Evolutionary conservation across 257 asterid genomes (phyloP), one percentile per base, ranked within the genome.

Genomic region (Schizonepeta tenuifolia): DNA sequence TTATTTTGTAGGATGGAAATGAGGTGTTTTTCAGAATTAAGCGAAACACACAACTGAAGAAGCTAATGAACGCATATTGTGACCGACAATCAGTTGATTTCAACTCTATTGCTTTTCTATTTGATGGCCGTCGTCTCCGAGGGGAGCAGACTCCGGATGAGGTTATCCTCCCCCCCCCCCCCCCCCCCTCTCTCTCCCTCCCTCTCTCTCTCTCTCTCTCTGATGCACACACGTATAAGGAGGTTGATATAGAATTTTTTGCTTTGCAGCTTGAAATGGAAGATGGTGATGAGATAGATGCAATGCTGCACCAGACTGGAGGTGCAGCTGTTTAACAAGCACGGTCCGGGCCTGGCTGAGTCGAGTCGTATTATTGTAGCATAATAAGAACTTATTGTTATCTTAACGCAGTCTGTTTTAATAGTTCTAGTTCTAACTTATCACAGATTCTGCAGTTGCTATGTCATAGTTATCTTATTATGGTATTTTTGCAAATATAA

Each of bases 51-150:
- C 94, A 84, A 21, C 81, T 90, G 67, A 83, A 84, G 84, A 90
- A 85, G 66, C 90, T 90, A 24, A 90, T 90, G 97, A 84, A 74
- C 61, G 90, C 96, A 22, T 88, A 90, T 20, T 90, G 94, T 28
- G 90, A 90, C 47, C 79, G 90, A 2, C 92, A 80, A 40, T 85
- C 92, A 0, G 84, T 85, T 56, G 93, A 86, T 44, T 15, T 84
- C 69, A 84, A 40, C n/a, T 83, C 90, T 2, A 81, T 85, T 44
- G 90, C 88, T 0, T 90, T 90, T 80, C 71, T 87, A 24, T 89
- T 85, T 70, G 92, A 88, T 65, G 97, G 89, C 0, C 83, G 85
- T 57, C 88, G 84, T 38, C 87, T 84, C 61, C 77, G 83, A 0
- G 83, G 59, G 11, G 87, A 84, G 75, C 88, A 86, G 75, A 81